These are phyloP conservation scores for Aquilaria malaccensis DNA, from an alignment of 345 rosid genomes.

Conservation along the genomic window DNA sequence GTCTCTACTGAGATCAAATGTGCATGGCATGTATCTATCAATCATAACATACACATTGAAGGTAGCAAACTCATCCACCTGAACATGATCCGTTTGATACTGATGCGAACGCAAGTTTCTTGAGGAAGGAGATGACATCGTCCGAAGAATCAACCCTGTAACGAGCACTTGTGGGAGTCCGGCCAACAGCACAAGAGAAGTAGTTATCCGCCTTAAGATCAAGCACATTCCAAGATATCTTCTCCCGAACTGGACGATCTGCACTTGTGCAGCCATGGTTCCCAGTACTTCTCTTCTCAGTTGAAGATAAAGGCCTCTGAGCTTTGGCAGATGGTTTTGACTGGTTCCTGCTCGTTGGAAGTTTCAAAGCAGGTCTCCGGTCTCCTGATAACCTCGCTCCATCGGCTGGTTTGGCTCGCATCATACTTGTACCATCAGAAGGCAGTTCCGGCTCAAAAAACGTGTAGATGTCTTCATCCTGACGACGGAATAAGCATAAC, in stretches of 20 bases:
- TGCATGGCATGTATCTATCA: too few species aligned
- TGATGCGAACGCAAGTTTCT: slow-evolving; percentile 43
- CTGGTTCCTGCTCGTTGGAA: slow-evolving; percentile 54
- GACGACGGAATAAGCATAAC: slow-evolving; percentile 3
- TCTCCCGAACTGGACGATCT: slow-evolving; percentile 60
- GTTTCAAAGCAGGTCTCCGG: slow-evolving; percentile 46
- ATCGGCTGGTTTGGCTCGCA: slow-evolving; percentile 59
- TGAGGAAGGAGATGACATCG: slow-evolving; percentile 69
- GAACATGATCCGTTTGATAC: slow-evolving; percentile 2
- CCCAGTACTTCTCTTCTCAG: slow-evolving; percentile 40
- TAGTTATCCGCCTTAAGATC: slow-evolving; percentile 97
- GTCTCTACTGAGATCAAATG: too few species aligned
- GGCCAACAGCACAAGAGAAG: slow-evolving; percentile 92
- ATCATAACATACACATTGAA: too few species aligned
- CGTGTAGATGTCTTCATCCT: slow-evolving; percentile 98
- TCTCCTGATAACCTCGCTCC: slow-evolving; percentile 52
- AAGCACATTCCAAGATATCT: slow-evolving; percentile 90
- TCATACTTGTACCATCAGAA: slow-evolving; percentile 38
- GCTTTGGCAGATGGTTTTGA: slow-evolving; percentile 58
- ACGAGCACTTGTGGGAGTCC: slow-evolving; percentile 78
- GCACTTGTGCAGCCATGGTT: slow-evolving; percentile 36
- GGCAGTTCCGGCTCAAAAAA: slow-evolving; percentile 99
- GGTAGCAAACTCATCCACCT: not conserved
- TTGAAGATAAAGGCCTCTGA: slow-evolving; percentile 41
- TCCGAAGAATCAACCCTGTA: slow-evolving; percentile 68